Evolutionary conservation across 2,329 filamentous ascomycete genomes (phyloP).

Genomic region (Ascochyta fabae): DNA sequence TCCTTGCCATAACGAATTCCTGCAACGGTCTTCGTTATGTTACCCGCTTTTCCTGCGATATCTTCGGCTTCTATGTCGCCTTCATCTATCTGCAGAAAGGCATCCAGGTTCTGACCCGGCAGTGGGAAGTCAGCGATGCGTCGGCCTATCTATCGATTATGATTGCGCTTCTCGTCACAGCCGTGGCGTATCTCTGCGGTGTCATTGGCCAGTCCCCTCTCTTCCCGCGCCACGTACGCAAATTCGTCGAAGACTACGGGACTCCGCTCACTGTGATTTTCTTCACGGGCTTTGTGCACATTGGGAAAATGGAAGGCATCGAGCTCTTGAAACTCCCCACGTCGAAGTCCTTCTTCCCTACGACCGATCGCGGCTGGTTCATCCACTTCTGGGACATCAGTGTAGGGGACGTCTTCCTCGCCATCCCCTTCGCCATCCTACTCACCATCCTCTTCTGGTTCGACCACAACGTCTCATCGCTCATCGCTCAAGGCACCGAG

Average conservation of each 20-base stretch:
- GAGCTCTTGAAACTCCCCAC: constrained; percentile 75
- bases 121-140: constrained; percentile 67
- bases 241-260: constrained; percentile 89
- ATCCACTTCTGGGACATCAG: constrained; percentile 81
- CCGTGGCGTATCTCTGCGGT: constrained; percentile 75
- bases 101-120: constrained; percentile 80
- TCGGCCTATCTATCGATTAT: constrained; percentile 79
- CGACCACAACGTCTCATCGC: constrained; percentile 74
- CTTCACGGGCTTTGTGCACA: constrained; percentile 87
- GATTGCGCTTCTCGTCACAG: constrained; percentile 78
- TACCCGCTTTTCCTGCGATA: constrained; percentile 89
- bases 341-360: constrained; percentile 79
- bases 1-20: constrained; percentile 81
- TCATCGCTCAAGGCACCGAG: constrained; percentile 63
- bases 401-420: constrained; percentile 77
- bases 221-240: constrained; percentile 75
- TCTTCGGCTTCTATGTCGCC: constrained; percentile 92
- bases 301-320: constrained; percentile 79
- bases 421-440: constrained; percentile 84
- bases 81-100: constrained; percentile 93
- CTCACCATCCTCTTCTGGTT: constrained; percentile 89
- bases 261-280: constrained; percentile 73
- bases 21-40: constrained; percentile 91
- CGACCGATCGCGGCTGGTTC: constrained; percentile 74
- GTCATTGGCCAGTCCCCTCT: constrained; percentile 73